Base-by-base conservation (phyloP, 192 early-diverging fungal species). In the Entomortierella lignicola region DNA sequence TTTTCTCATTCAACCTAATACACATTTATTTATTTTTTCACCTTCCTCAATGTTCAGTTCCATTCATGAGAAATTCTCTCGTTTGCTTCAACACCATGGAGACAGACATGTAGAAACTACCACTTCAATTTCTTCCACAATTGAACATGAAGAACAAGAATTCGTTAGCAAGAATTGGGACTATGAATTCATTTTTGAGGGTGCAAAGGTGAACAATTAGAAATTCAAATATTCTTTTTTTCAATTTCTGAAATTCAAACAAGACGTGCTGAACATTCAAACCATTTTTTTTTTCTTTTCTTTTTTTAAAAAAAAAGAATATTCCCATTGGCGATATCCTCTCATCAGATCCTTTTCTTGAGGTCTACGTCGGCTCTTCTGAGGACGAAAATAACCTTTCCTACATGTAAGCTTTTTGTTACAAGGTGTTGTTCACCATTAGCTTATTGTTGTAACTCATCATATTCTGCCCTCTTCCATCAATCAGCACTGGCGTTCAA, bases 291-390 rank as follows among this genome's bases (percentile, higher is more conserved):
- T 1, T 39, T 58, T 29, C 30, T 62, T 25, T 23, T 30, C 20
- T 30, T 5, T 13, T 51, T n/a, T n/a, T n/a, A n/a, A 10, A 37
- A 4, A 10, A 7, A 37, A 7, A 79, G 75, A 60, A 70, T 48
- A 32, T 79, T 10, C 65, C 75, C 31, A 47, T 69, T 3, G 75
- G 75, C 10, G 75, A 79, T 56, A 55, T 79, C 21, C 23, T 79
- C 21, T 51, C 67, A 0, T 70, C 67, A 3, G 75, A 79, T 34
- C 75, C 75, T 1, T 79, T 23, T 21, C 67, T 79, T 4, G 75
- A 70, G 51, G 75, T 67, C 10, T 66, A 69, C 47, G 62, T 79
- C 20, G 75, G 66, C 12, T 2, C 47, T 11, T 48, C 75, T 2
- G 56, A 64, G 10, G 75, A 77, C 44, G 60, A 61, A 15, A 20